phyloP scores from a whole-genome alignment of 208 protist species.

The Crithidia mellificae region DNA sequence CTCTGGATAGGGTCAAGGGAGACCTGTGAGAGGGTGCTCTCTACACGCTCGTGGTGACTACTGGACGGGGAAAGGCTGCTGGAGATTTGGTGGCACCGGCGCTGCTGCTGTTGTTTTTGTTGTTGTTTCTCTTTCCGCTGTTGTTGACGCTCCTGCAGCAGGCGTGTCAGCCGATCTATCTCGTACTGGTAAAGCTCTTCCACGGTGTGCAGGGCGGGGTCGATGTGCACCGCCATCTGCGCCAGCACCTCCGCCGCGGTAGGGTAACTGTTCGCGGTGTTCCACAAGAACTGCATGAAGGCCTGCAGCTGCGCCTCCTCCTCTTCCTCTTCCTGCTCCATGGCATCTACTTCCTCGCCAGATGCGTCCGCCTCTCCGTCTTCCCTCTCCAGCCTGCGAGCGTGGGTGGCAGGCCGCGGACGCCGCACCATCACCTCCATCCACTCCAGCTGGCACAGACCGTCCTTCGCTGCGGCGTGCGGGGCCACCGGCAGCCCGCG shows the following conservation, averaged over 20 bases:
- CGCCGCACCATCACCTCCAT: constrained; percentile 18
- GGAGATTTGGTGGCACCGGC: background rate
- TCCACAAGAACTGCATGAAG: constrained; percentile 29
- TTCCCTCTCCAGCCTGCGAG: background rate
- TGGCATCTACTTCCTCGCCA: no score
- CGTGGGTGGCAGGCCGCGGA: no score
- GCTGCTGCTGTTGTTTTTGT: no score
- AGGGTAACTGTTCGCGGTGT: constrained; percentile 11
- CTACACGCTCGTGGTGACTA: constrained; percentile 1
- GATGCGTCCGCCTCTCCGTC: background rate
- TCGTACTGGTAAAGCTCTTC: constrained; percentile 29
- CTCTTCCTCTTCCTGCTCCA: no score
- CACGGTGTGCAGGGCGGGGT: constrained; percentile 14
- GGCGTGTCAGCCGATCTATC: constrained; percentile 16
- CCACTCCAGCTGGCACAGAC: constrained; percentile 16
- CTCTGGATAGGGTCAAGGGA: background rate
- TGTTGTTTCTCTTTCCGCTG: no score
- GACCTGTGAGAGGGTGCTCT: background rate
- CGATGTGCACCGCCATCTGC: constrained; percentile 9
- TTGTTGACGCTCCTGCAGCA: constrained; percentile 19
- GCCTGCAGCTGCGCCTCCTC: background rate
- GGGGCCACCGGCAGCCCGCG: background rate
- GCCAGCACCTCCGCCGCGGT: constrained; percentile 14
- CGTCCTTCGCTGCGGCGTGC: background rate
- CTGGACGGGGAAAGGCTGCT: background rate